Conservation (phyloP, 192 early-diverging fungal genomes). For the Umbelopsis isabellina region DNA sequence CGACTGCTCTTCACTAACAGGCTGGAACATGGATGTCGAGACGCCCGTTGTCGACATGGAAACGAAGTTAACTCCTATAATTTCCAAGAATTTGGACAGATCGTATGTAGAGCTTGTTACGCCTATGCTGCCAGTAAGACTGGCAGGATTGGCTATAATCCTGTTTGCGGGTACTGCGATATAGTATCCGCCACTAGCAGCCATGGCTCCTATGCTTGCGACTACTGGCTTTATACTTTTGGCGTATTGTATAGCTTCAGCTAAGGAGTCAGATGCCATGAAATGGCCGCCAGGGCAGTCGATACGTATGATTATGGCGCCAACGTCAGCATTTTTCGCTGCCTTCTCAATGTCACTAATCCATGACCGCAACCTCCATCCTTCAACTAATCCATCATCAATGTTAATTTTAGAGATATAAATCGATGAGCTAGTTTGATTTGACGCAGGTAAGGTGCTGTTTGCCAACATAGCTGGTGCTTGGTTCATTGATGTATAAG, state of each 20-base stretch:
- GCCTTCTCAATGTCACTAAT: background rate
- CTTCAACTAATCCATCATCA: too few species aligned
- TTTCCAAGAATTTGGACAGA: background rate
- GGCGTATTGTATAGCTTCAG: constrained; percentile 1
- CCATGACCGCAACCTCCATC: too few species aligned
- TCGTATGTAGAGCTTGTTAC: background rate
- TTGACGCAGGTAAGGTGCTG: too few species aligned
- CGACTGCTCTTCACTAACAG: background rate
- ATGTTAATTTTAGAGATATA: too few species aligned
- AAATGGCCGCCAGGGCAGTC: background rate
- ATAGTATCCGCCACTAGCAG: background rate
- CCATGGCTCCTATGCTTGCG: constrained; percentile 4
- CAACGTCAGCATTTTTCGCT: background rate
- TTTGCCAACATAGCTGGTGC: too few species aligned
- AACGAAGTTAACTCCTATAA: background rate
- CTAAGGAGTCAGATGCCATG: background rate
- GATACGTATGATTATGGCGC: background rate
- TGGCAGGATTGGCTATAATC: background rate
- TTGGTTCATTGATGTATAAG: too few species aligned
- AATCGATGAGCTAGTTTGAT: too few species aligned
- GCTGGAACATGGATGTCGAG: background rate
- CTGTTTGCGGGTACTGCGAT: background rate
- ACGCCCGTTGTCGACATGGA: background rate
- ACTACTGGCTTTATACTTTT: background rate
- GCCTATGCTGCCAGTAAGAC: background rate